Conservation (phyloP, 352 stramenopile genomes). For the Globisporangium abappressorium region DNA sequence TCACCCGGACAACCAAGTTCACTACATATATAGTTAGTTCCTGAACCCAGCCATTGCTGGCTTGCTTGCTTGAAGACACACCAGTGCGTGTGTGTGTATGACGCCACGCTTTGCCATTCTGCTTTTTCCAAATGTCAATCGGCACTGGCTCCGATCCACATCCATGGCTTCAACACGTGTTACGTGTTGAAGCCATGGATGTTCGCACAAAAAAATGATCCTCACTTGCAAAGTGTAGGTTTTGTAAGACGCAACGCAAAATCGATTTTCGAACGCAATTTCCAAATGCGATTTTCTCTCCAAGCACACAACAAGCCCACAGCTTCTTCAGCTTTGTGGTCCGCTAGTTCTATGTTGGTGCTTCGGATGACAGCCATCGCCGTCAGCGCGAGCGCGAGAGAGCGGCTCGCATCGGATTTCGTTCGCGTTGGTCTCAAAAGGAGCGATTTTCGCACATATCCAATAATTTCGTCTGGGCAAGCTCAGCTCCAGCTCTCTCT, state of each 20-base stretch:
- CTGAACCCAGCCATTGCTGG: too few relatives aligned
- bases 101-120: too few relatives aligned
- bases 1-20: too few relatives aligned
- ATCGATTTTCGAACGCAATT: neutral
- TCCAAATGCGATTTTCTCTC: neutral
- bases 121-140: too few relatives aligned
- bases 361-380: neutral
- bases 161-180: too few relatives aligned
- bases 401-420: neutral
- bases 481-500: neutral
- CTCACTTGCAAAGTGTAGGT: neutral
- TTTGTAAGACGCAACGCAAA: neutral
- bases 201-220: neutral
- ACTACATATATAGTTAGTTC: too few relatives aligned
- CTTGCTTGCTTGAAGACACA: too few relatives aligned
- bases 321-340: neutral
- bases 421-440: conserved; percentile 7
- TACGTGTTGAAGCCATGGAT: too few relatives aligned
- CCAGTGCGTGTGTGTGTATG: too few relatives aligned
- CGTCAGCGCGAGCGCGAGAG: neutral
- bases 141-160: too few relatives aligned
- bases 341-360: neutral
- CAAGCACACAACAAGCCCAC: neutral
- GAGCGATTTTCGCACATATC: neutral
- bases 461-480: neutral